Evolutionary conservation across 2,329 filamentous ascomycete genomes (phyloP).

Genomic region (Lecanicillium sp.): DNA sequence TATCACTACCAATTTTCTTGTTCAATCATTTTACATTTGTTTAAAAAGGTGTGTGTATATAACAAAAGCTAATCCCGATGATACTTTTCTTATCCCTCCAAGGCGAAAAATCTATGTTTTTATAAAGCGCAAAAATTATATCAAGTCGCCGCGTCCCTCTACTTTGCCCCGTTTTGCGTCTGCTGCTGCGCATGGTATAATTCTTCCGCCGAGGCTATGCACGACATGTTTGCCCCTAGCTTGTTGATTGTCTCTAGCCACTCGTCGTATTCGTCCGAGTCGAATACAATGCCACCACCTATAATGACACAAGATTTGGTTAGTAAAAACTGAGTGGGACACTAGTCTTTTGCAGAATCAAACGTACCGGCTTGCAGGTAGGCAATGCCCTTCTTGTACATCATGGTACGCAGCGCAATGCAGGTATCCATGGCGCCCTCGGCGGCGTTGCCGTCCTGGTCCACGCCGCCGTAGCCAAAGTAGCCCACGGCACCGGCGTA

Average conservation of each 20-base stretch:
- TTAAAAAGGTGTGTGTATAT: not conserved
- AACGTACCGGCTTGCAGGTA: slow-evolving; percentile 69
- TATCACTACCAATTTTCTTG: no score
- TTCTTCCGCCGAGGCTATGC: slow-evolving; percentile 77
- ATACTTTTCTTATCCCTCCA: slow-evolving; percentile 1
- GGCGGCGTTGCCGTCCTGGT: slow-evolving; percentile 50
- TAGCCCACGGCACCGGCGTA: slow-evolving; percentile 97
- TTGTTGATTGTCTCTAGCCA: slow-evolving; percentile 95
- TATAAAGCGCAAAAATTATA: no score
- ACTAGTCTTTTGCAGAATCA: no score
- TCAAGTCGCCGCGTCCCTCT: no score
- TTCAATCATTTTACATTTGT: not conserved
- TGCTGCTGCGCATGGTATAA: slow-evolving; percentile 36
- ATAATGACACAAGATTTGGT: no score
- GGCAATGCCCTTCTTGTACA: slow-evolving; percentile 82
- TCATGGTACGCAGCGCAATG: slow-evolving; percentile 80
- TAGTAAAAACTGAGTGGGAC: no score
- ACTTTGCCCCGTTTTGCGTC: slow-evolving; percentile 8
- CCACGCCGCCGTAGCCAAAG: slow-evolving; percentile 78
- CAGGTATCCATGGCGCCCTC: slow-evolving; percentile 91
- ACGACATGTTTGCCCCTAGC: slow-evolving; percentile 80
- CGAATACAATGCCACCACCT: slow-evolving; percentile 83
- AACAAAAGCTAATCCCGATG: no score
- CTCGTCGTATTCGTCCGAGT: slow-evolving; percentile 88
- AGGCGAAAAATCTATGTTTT: no score